Conservation (phyloP, 2,329 filamentous ascomycete genomes). For the Penicillium nordicum region DNA sequence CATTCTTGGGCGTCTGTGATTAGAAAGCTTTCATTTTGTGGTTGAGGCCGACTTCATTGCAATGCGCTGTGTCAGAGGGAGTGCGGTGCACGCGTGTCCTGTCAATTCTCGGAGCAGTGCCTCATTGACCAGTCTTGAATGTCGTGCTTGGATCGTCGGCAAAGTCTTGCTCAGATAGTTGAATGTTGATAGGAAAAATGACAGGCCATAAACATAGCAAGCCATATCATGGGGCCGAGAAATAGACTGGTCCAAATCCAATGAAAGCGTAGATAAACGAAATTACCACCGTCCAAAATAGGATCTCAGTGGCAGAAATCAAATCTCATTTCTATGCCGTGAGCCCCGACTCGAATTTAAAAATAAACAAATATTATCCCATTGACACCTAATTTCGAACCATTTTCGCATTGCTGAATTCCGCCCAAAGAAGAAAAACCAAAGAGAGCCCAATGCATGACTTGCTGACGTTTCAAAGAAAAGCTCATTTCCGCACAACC, state of each 20-base stretch:
- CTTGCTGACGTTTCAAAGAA: not conserved
- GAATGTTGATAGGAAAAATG: not conserved
- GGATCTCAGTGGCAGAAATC: not conserved
- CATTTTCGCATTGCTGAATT: conserved; percentile 11
- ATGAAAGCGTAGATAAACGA: not conserved
- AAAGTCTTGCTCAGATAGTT: not conserved
- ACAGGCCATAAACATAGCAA: not conserved
- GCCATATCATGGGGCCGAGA: not conserved
- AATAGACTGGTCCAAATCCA: not conserved
- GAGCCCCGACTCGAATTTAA: conserved; percentile 18
- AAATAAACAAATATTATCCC: conserved; percentile 56
- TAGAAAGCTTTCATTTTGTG: not conserved
- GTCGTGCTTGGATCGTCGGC: not conserved
- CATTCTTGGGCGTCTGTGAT: not conserved
- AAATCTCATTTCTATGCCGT: conserved; percentile 18
- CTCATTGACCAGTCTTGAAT: not conserved
- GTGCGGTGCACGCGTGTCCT: not conserved
- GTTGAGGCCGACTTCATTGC: not conserved
- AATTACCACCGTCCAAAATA: not conserved
- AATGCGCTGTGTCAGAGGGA: not conserved
- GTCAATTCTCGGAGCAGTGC: not conserved
- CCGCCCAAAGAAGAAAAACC: not conserved
- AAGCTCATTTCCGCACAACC: conserved; percentile 30
- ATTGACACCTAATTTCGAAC: conserved; percentile 44
- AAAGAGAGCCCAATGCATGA: not conserved